These are phyloP conservation scores for Capniomyces stellatus DNA, from an alignment of 371 early-diverging fungal genomes.

Conservation along the genomic window DNA sequence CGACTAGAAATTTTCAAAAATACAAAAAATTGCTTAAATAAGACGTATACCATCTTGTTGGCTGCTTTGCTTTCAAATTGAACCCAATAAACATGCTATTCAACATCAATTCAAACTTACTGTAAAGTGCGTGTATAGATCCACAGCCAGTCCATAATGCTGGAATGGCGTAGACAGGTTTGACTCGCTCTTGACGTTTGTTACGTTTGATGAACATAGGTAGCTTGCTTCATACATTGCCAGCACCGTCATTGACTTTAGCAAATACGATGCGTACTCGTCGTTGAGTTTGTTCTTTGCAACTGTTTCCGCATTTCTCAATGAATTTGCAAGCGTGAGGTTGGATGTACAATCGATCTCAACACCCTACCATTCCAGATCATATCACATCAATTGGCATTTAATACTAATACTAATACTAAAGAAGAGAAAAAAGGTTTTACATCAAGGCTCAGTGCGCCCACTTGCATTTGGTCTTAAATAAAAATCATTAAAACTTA, in stretches of 20 bases:
- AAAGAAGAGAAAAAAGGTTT: too few relatives aligned
- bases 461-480: too few relatives aligned
- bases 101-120: conserved; percentile 6
- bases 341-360: conserved; percentile 44
- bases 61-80: too few relatives aligned
- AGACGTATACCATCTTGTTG: conserved; percentile 10
- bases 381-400: too few relatives aligned
- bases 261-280: conserved; percentile 32
- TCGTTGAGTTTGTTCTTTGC: conserved; percentile 16
- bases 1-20: conserved; percentile 28
- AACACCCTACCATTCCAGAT: conserved; percentile 29
- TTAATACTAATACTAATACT: too few relatives aligned
- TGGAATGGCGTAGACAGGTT: conserved; percentile 26
- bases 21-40: neutral
- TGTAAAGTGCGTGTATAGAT: conserved; percentile 88
- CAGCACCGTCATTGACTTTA: conserved; percentile 56
- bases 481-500: neutral
- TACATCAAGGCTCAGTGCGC: too few relatives aligned
- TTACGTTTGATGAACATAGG: conserved; percentile 33
- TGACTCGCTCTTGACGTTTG: conserved; percentile 8
- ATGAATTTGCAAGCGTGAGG: conserved; percentile 37
- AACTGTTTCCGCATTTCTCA: conserved; percentile 21
- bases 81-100: too few relatives aligned
- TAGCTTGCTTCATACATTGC: conserved; percentile 61
- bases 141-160: conserved; percentile 79